Evolutionary conservation across 495 filamentous ascomycete genomes (phyloP), one percentile per base, ranked within the genome.

Genomic region (Annulohypoxylon maeteangense): DNA sequence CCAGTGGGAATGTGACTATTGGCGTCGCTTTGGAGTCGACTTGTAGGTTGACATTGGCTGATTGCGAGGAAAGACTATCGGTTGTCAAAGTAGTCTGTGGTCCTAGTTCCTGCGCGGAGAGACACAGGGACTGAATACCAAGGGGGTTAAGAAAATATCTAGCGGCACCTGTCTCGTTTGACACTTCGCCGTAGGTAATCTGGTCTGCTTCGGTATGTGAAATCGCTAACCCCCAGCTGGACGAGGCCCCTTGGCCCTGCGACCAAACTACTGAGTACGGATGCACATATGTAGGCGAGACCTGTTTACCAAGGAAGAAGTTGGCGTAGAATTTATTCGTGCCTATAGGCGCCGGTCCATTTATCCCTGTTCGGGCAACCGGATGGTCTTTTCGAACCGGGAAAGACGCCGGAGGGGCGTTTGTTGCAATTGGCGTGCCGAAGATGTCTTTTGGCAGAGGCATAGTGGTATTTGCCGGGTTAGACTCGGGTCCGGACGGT

Each of bases 301-400:
- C 86, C 78, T 97, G 94, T 50, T 79, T 86, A 3, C 90, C 93
- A 2, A 98, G 81, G 74, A 95, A 95, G 69, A 97, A 89, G 53
- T 96, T 97, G 57, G 89, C 89, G 74, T 97, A 97, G 78, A 97
- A 99, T 73, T 97, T 98, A 76, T 98, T 96, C 11, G 94, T 95
- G 55, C 87, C 81, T 67, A 92, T 85, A 0, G 91, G 91, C 1
- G 73, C 78, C 2, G 79, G 77, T 18, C 87, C 80, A 53, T 45
- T 63, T 62, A 82, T 81, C 25, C 79, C 81, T 14, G 77, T 68
- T 14, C 81, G 76, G 23, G 79, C 73, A 11, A 82, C 76, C 0
- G 83, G 83, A 61, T 85, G 82, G 61, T 81, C 78, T n/a, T 76
- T 68, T 6, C 67, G 78, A 81, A 84, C 79, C 22, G 78, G 57